phyloP scores from a whole-genome alignment of 2,329 filamentous ascomycete genomes.

The Diplodia seriata region DNA sequence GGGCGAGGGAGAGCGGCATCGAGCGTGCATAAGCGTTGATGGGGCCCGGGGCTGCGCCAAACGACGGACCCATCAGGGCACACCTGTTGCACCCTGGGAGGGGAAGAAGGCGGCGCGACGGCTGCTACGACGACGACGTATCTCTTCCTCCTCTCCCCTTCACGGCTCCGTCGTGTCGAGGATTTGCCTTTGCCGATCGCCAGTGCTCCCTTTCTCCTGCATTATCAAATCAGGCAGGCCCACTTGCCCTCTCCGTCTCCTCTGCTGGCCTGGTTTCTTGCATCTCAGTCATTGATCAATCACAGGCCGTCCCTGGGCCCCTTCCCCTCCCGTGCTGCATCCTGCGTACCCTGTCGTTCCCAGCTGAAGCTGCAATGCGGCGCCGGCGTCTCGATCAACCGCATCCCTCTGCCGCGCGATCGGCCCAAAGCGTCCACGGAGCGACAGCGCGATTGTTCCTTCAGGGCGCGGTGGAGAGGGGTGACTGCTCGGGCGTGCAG shows the following conservation, averaged over 20 bases:
- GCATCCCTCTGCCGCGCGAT: not conserved
- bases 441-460: not conserved
- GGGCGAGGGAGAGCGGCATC: conserved; percentile 24
- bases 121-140: not conserved
- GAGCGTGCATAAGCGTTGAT: conserved; percentile 26
- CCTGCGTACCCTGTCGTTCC: not conserved
- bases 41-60: not conserved
- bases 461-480: not conserved
- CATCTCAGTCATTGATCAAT: conserved; percentile 5
- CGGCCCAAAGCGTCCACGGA: not conserved
- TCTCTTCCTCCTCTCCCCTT: not conserved
- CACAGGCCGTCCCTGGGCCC: not conserved
- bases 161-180: not conserved
- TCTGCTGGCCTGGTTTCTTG: not conserved
- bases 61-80: not conserved
- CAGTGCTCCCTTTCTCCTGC: not conserved
- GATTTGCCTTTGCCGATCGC: not conserved
- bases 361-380: not conserved
- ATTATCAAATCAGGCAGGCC: not conserved
- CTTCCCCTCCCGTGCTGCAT: conserved; percentile 1
- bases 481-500: not conserved
- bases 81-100: not conserved
- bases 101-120: too few relatives aligned
- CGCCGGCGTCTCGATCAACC: conserved; percentile 1
- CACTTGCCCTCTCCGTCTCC: not conserved